Percentiles rank a stretch among this genome's conserved stretches.
Conservation (phyloP, 768 basidiomycete species). For the Pleurotus sapidus region DNA sequence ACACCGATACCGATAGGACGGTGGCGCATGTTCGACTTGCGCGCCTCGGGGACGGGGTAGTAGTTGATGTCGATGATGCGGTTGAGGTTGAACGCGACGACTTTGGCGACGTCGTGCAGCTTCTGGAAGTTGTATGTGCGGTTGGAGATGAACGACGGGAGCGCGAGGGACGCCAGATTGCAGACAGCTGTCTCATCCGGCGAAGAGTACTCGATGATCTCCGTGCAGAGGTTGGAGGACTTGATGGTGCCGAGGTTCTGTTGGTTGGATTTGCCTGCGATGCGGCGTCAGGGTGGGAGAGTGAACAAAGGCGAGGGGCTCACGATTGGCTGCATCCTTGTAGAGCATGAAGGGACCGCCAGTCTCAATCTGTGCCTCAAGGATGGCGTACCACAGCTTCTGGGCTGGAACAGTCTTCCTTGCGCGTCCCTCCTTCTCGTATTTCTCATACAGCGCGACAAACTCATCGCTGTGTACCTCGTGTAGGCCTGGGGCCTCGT, state of each 20-base stretch:
- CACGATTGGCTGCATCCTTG: constrained; percentile 94
- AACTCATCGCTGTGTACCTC: constrained; percentile 93
- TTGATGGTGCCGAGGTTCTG: constrained; percentile 99
- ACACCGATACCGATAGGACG: constrained; percentile 98
- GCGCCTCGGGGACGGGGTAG: constrained; percentile 92
- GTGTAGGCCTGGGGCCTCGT: constrained; percentile 86
- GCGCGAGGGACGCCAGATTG: constrained; percentile 95
- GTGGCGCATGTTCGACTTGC: constrained; percentile 92
- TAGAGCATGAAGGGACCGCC: constrained; percentile 99
- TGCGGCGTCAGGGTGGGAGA: neutral
- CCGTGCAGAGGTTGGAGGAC: constrained; percentile 98
- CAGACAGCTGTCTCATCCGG: constrained; percentile 98
- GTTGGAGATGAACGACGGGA: constrained; percentile 85
- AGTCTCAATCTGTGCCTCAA: constrained; percentile 97
- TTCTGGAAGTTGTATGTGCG: constrained; percentile 92
- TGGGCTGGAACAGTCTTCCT: constrained; percentile 88
- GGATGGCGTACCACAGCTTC: constrained; percentile 96
- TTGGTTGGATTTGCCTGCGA: constrained; percentile 92
- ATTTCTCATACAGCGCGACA: constrained; percentile 78
- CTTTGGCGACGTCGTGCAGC: constrained; percentile 91
- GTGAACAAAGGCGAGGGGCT: constrained; percentile 22
- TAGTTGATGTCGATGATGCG: constrained; percentile 93
- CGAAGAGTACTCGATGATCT: constrained; percentile 97
- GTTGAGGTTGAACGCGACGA: constrained; percentile 92
- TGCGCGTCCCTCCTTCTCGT: constrained; percentile 87